A percentile compares a stretch with the other conserved stretches of the same genome.
Conservation (phyloP, 331 rosid genomes). For the Phaseolus coccineus region DNA sequence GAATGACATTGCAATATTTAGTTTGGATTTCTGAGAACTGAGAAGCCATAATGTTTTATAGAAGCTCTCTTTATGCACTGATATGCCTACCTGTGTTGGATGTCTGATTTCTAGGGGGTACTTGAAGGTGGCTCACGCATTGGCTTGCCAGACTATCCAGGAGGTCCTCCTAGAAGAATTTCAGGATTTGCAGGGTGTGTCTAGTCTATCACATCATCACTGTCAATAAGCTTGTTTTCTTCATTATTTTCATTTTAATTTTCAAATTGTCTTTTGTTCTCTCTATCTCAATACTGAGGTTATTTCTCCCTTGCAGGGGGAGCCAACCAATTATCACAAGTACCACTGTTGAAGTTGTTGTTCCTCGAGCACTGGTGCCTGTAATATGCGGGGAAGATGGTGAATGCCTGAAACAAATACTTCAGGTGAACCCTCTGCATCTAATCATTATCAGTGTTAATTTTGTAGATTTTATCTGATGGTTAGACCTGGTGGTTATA, state of each 20-base stretch:
- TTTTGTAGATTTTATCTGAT: conserved; percentile 31
- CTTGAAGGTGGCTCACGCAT: conserved; percentile 77
- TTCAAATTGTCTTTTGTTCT: neutral
- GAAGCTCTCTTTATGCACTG: conserved; percentile 6
- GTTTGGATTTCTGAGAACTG: conserved; percentile 22
- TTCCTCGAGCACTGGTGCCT: conserved; percentile 82
- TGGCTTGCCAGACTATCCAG: conserved; percentile 78
- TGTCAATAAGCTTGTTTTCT: conserved; percentile 22
- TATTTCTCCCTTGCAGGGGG: conserved; percentile 56
- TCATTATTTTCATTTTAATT: neutral
- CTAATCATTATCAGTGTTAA: conserved; percentile 31
- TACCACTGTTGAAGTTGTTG: conserved; percentile 92
- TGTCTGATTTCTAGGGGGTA: conserved; percentile 65
- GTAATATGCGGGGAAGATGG: conserved; percentile 91
- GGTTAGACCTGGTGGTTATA: neutral
- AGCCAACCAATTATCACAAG: conserved; percentile 80
- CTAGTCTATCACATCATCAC: conserved; percentile 17
- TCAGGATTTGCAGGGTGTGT: conserved; percentile 71
- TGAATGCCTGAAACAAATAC: conserved; percentile 95
- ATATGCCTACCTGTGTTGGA: conserved; percentile 15
- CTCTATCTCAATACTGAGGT: neutral
- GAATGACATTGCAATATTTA: conserved; percentile 30
- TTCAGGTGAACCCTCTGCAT: conserved; percentile 65
- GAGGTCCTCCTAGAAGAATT: conserved; percentile 76
- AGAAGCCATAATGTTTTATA: conserved; percentile 4